phyloP scores from a whole-genome alignment of 176 grass and related monocot genomes.

The Juncus inflexus region DNA sequence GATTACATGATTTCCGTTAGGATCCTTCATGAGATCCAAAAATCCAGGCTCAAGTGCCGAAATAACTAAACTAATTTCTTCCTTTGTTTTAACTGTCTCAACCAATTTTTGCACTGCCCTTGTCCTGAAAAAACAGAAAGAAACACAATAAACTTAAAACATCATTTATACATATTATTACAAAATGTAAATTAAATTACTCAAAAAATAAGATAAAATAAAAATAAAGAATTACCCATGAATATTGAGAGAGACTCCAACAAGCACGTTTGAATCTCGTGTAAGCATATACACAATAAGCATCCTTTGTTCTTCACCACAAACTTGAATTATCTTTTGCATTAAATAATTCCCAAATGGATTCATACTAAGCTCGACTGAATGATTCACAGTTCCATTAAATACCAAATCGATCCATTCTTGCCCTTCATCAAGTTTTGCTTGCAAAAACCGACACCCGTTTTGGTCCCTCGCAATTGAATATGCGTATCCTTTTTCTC shows the following conservation, averaged over 20 bases:
- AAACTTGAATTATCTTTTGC: conserved; percentile 78
- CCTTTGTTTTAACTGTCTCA: conserved; percentile 48
- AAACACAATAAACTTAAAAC: too few relatives aligned
- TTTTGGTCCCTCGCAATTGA: conserved; percentile 71
- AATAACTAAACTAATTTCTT: conserved; percentile 52
- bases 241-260: conserved; percentile 60
- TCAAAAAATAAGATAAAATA: not conserved
- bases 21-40: conserved; percentile 73
- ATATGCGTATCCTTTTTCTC: conserved; percentile 47
- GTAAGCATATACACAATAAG: conserved; percentile 42
- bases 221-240: conserved; percentile 53
- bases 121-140: conserved; percentile 44
- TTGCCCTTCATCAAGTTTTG: conserved; percentile 61
- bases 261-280: conserved; percentile 34
- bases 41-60: conserved; percentile 44
- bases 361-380: conserved; percentile 68
- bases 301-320: conserved; percentile 62
- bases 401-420: conserved; percentile 57
- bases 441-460: conserved; percentile 78
- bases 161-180: too few relatives aligned
- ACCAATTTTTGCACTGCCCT: conserved; percentile 79
- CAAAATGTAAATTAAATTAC: too few relatives aligned
- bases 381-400: conserved; percentile 44
- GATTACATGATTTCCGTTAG: conserved; percentile 81
- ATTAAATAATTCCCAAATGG: conserved; percentile 89